Base-by-base conservation (phyloP, 129 eudicot species). In the Mikania micrantha region DNA sequence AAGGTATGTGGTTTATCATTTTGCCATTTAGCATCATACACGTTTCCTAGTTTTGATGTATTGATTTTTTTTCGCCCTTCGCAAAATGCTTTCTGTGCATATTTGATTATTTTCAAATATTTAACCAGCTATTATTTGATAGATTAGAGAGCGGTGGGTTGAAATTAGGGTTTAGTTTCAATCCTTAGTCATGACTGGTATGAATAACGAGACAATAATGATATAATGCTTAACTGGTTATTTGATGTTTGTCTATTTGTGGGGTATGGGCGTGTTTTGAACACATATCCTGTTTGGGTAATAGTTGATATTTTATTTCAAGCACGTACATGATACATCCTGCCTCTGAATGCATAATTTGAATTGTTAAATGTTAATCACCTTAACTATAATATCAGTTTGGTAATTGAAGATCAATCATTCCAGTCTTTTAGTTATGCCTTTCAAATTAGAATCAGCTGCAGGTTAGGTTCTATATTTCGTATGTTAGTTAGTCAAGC, bases 1-100 rank as follows among this genome's bases (percentile, higher is more conserved):
- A 12, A 76, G 80, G 80, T 76, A 68, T 29, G 20, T 42, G 12
- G n/a, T 17, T 16, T 17, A 24, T 54, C 4, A 62, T 16, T 66
- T 48, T 72, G 19, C 25, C 22, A 3, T 36, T 5, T 36, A 24
- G 25, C 10, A 48, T 62, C 41, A 3, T 61, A 21, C 25, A n/a
- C 36, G 17, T 69, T 15, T 20, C 48, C 16, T 49, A 1, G 53
- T n/a, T 61, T 12, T 61, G 27, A 3, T 61, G 36, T 47, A 15
- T 5, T 61, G 62, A 48, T 63, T 32, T 50, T 48, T 63, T 29
- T 64, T 35, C 7, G 54, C 9, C 1, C 0, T 72, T 45, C 2
- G 45, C 36, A 0, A 0, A 24, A 53, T 54, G 63, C 9, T 68
- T 36, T 39, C 13, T 54, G 44, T 24, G 57, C 57, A 27, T 19